phyloP scores from a whole-genome alignment of 1,139 yeast genomes.

The Pichia norvegensis region DNA sequence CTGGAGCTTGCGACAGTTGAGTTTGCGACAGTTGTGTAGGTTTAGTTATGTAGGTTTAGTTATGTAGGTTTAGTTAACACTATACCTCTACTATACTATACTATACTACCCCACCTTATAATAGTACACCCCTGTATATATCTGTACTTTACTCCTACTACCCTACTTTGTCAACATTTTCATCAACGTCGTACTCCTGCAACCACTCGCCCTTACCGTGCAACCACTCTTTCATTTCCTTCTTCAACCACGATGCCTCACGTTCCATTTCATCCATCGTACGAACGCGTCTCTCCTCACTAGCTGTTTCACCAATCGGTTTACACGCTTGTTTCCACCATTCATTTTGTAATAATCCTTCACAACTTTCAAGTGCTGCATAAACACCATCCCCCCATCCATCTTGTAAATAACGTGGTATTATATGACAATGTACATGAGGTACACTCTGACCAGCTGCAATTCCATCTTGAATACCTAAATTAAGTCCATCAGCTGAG shows the following conservation, averaged over 20 bases:
- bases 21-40: too few species aligned
- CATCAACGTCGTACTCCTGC: slow-evolving; percentile 5
- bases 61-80: too few species aligned
- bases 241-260: slow-evolving; percentile 50
- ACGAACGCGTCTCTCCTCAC: slow-evolving; percentile 46
- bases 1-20: too few species aligned
- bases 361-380: slow-evolving; percentile 43
- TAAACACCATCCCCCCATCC: slow-evolving; percentile 71
- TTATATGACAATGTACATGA: slow-evolving; percentile 86
- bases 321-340: slow-evolving; percentile 21
- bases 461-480: slow-evolving; percentile 93
- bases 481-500: slow-evolving; percentile 73
- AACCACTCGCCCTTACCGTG: slow-evolving; percentile 1
- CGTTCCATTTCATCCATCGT: slow-evolving; percentile 51
- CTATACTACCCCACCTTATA: too few species aligned
- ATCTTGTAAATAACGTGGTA: slow-evolving; percentile 65
- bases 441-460: slow-evolving; percentile 94
- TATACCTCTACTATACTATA: too few species aligned
- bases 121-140: too few species aligned
- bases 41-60: too few species aligned
- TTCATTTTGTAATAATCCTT: slow-evolving; percentile 22
- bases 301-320: slow-evolving; percentile 34
- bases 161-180: not conserved
- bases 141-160: too few species aligned
- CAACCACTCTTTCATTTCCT: slow-evolving; percentile 34